Conservation (phyloP, 768 basidiomycete species). For the Kwoniella heveanensis region DNA sequence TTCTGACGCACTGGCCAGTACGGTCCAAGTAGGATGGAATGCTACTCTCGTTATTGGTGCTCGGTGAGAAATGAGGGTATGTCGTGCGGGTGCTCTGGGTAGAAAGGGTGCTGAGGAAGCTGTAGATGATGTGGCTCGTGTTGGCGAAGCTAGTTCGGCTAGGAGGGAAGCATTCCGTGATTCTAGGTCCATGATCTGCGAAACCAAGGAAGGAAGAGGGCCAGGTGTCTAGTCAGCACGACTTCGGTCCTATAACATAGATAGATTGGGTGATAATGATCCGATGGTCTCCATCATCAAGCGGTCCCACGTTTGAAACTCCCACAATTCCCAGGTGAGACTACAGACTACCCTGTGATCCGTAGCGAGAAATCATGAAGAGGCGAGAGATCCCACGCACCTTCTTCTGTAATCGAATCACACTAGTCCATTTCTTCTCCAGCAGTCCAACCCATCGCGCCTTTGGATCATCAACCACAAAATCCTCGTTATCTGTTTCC, state of each 20-base stretch:
- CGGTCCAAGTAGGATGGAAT: slow-evolving; percentile 82
- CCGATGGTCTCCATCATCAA: too few species aligned
- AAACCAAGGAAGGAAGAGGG: neutral
- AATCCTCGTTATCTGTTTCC: slow-evolving; percentile 54
- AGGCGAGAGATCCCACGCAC: slow-evolving; percentile 58
- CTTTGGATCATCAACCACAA: slow-evolving; percentile 66
- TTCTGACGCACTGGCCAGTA: slow-evolving; percentile 81
- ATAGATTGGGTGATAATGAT: too few species aligned
- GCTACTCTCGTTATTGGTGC: slow-evolving; percentile 74
- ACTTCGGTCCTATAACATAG: neutral
- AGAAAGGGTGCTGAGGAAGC: slow-evolving; percentile 65
- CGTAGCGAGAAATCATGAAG: too few species aligned
- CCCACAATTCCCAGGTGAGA: too few species aligned
- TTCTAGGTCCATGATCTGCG: slow-evolving; percentile 92
- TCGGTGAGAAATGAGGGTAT: slow-evolving; percentile 74
- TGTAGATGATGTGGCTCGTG: slow-evolving; percentile 59
- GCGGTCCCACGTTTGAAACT: too few species aligned
- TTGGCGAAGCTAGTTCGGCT: slow-evolving; percentile 67
- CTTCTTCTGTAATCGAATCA: slow-evolving; percentile 94
- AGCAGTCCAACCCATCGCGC: slow-evolving; percentile 81
- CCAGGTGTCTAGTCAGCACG: too few species aligned
- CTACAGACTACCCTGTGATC: too few species aligned
- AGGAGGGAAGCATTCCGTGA: slow-evolving; percentile 73
- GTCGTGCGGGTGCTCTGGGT: slow-evolving; percentile 79
- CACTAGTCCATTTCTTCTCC: slow-evolving; percentile 98